Evolutionary conservation across 306 rosid genomes (phyloP).

Genomic region (Mimosa pudica): DNA sequence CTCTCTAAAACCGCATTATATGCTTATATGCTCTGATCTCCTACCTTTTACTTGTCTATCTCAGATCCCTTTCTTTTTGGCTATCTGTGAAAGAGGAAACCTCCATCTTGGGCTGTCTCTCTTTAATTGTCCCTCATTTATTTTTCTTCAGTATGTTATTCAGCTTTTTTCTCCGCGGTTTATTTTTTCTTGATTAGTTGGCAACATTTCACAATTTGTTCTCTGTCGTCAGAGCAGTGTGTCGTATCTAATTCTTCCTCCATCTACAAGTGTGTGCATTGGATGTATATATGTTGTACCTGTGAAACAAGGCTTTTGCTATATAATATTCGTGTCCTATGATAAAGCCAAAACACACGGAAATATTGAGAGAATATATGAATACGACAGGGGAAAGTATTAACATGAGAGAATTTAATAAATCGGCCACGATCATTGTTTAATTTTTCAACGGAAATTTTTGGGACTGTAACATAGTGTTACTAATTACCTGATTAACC

Average conservation of each 20-base stretch:
- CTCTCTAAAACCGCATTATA: constrained; percentile 21
- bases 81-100: constrained; percentile 48
- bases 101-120: constrained; percentile 46
- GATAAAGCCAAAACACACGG: not conserved
- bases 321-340: not conserved
- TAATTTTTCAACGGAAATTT: not conserved
- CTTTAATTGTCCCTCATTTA: constrained; percentile 2
- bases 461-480: no score
- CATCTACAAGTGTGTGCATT: not conserved
- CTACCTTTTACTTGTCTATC: constrained; percentile 26
- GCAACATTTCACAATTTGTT: constrained; percentile 7
- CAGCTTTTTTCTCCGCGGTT: constrained; percentile 1
- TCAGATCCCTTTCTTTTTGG: constrained; percentile 32
- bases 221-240: constrained; percentile 4
- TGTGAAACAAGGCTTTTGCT: not conserved
- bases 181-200: constrained; percentile 17
- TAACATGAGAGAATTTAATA: not conserved
- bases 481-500: no score
- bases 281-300: not conserved
- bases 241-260: constrained; percentile 9
- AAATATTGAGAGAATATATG: not conserved
- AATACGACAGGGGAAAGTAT: not conserved
- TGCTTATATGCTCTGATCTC: constrained; percentile 33
- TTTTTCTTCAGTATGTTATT: not conserved
- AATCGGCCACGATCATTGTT: not conserved